Evolutionary conservation across 2,329 filamentous ascomycete genomes (phyloP), one percentile per base, ranked within the genome.

Genomic region (Neurospora crassa): DNA sequence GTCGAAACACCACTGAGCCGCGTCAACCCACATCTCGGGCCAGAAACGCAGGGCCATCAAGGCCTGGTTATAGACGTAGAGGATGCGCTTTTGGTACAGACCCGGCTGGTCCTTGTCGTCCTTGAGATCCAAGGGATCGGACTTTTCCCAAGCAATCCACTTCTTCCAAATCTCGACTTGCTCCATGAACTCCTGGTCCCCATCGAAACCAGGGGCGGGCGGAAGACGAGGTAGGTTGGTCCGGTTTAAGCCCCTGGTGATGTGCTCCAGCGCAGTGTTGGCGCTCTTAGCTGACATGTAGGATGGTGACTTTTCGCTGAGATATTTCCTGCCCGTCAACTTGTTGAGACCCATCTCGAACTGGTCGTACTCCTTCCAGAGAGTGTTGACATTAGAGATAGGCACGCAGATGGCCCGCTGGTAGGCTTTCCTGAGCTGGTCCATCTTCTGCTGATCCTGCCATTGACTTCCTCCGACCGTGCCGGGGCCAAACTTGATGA

Each of bases 401-500:
- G 96, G 96, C 47, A 97, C 89, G 75, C 89, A 90, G 71, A 97
- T 92, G 16, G 95, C 95, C 70, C 91, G 91, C 77, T 97, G 94
- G 79, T 97, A 99, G 0, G 93, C 92, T 79, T 96, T 97, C 72
- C 96, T 91, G 69, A 99, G 83, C 76, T 92, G 86, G 77, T 99
- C 96, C 91, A 97, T 97, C 85, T 99, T 99, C 79, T 98, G 96
- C 81, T 95, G 92, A 78, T 98, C 96, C 81, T 98, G 94, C 96
- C 96, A 99, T 72, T 89, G 90, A 72, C 86, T 90, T 63, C 95
- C 96, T 37, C 94, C 95, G 72, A 96, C 88, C 71, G 89, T 89
- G 6, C 96, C 96, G 1, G 96, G 96, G 0, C 92, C 93, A 47
- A 89, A 92, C 79, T 94, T 94, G 80, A 98, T 89, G 79, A 99